phyloP scores from a whole-genome alignment of 1,139 yeast genomes.

The Diutina sp. region DNA sequence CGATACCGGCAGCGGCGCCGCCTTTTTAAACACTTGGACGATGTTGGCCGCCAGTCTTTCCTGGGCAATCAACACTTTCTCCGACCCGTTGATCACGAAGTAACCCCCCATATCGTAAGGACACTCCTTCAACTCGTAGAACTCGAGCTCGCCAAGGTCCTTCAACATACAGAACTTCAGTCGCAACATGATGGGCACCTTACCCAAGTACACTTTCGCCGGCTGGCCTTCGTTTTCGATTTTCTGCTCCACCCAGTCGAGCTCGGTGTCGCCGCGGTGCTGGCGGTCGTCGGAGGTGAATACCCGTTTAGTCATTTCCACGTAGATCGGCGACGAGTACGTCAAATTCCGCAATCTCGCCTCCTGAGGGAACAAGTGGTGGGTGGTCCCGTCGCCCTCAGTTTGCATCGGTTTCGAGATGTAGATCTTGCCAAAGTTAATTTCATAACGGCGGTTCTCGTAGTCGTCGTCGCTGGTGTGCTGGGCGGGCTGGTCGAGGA shows the following conservation, averaged over 20 bases:
- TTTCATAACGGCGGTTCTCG: conserved; percentile 84
- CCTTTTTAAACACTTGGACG: conserved; percentile 95
- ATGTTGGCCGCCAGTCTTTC: conserved; percentile 97
- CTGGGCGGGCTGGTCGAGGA: conserved; percentile 96
- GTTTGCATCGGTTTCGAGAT: conserved; percentile 96
- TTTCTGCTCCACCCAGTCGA: conserved; percentile 56
- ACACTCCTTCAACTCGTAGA: conserved; percentile 92
- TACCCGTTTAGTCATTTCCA: conserved; percentile 88
- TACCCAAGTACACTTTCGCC: conserved; percentile 82
- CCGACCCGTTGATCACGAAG: conserved; percentile 95
- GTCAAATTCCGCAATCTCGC: conserved; percentile 94
- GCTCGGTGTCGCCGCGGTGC: conserved; percentile 40
- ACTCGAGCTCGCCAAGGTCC: conserved; percentile 87
- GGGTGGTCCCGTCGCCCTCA: conserved; percentile 99
- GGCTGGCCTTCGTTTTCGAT: conserved; percentile 29
- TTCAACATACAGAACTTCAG: conserved; percentile 92
- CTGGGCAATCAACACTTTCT: conserved; percentile 94
- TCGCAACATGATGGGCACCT: conserved; percentile 95
- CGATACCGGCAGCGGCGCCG: conserved; percentile 94
- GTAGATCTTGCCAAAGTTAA: conserved; percentile 91
- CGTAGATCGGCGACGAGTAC: conserved; percentile 90
- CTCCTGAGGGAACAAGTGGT: conserved; percentile 96
- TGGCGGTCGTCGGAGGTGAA: conserved; percentile 72
- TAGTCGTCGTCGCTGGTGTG: conserved; percentile 86
- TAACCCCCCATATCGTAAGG: conserved; percentile 99